Base-by-base conservation (phyloP, 495 filamentous ascomycete genomes). In the Echria macrotheca region DNA sequence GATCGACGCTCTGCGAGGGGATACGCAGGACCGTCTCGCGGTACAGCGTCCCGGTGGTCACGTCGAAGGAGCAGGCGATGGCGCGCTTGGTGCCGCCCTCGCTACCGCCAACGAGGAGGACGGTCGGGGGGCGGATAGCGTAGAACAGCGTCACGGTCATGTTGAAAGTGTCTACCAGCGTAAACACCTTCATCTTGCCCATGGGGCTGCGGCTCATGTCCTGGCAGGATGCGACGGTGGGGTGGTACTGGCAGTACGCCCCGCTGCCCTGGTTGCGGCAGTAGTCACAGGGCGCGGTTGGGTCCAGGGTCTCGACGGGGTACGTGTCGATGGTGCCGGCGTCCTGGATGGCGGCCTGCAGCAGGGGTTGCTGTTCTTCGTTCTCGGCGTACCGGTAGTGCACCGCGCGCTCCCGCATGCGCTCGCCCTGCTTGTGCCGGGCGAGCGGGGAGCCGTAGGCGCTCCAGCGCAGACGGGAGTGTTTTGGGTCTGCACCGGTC, bases 11-110 rank as follows among this genome's bases (percentile, higher is more conserved):
- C 19, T 24, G 23, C 11, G 63, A 63, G 25, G 61, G 54, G 44
- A 71, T 57, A 14, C 69, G 47, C 39, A 70, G 37, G 2, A 73
- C 69, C 17, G 69, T 61, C 50, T 71, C 69, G 3, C 61, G 49
- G 33, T 60, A 61, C 12, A 71, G 38, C 3, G 55, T 65, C 21
- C 53, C 41, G 4, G 46, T 62, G 5, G 49, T 49, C 49, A 51
- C 59, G 29, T 69, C 62, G 33, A 61, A 69, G n/a, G 60, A 64
- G 39, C 69, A 71, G 3, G 58, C 47, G 23, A 72, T 24, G 17
- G 67, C 60, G 8, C 70, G 49, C 37, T 64, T 59, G 66, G 69
- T 70, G 14, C 68, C 70, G 1, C 70, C 70, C 52, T 73, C 70
- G 2, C 39, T 48, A 4, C 66, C 69, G 22, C 67, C 66, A 1